Percentiles rank a stretch among this genome's conserved stretches.
These are phyloP conservation scores for Globisporangium spinosum DNA, from an alignment of 352 stramenopile species.

Conservation along the genomic window DNA sequence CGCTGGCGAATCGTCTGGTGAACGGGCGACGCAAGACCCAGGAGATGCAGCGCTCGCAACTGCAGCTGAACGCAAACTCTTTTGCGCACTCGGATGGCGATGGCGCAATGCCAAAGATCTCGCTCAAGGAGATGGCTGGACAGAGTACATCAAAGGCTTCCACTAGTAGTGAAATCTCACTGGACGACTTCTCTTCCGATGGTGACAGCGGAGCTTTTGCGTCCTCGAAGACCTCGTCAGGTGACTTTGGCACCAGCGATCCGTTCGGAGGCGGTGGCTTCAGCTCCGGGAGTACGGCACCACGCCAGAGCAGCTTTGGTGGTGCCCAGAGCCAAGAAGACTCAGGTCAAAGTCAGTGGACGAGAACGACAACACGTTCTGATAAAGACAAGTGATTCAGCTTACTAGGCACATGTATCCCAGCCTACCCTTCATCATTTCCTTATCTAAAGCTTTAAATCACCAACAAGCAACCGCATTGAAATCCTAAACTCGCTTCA, in stretches of 20 bases:
- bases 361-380: constrained; percentile 25
- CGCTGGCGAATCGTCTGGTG: constrained; percentile 54
- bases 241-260: constrained; percentile 19
- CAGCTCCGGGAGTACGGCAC: constrained; percentile 13
- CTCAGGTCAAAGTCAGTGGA: constrained; percentile 13
- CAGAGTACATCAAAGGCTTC: background rate
- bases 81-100: constrained; percentile 31
- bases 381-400: constrained; percentile 5
- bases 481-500: no score
- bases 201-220: constrained; percentile 13
- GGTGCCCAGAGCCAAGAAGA: background rate
- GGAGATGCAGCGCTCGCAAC: constrained; percentile 54
- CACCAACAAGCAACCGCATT: no score
- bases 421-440: no score
- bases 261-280: constrained; percentile 16
- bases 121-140: constrained; percentile 51
- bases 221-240: background rate
- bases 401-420: no score
- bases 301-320: constrained; percentile 8
- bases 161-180: constrained; percentile 19
- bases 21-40: constrained; percentile 69
- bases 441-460: no score
- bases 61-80: constrained; percentile 53
- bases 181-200: constrained; percentile 54
- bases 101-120: constrained; percentile 34